phyloP scores from a whole-genome alignment of 1,139 yeast species.

The Hyphopichia khmerensis region DNA sequence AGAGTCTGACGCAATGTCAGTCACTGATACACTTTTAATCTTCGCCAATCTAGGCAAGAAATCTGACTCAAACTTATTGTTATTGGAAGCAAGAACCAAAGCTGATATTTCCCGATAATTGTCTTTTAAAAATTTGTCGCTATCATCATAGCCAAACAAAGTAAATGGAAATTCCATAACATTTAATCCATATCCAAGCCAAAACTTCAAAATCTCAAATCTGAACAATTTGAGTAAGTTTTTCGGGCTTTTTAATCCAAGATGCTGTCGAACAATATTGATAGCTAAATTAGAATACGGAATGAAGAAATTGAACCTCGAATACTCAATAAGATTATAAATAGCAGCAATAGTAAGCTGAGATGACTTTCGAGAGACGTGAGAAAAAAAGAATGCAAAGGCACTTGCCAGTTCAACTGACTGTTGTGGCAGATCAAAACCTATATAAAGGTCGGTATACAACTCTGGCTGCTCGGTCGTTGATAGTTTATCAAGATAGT shows the following conservation, averaged over 20 bases:
- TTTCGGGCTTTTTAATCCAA: slow-evolving; percentile 13
- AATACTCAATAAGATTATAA: slow-evolving; percentile 43
- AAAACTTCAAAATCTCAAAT: slow-evolving; percentile 36
- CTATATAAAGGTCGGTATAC: slow-evolving; percentile 29
- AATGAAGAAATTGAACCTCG: slow-evolving; percentile 29
- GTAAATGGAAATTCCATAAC: slow-evolving; percentile 38
- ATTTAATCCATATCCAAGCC: slow-evolving; percentile 36
- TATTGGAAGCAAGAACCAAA: slow-evolving; percentile 24
- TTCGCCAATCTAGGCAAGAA: slow-evolving; percentile 18
- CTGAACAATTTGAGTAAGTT: slow-evolving; percentile 27
- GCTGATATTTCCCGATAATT: slow-evolving; percentile 37
- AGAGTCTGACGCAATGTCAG: slow-evolving; percentile 27
- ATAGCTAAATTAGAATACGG: slow-evolving; percentile 30
- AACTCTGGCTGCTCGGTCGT: slow-evolving; percentile 20
- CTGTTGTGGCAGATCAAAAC: slow-evolving; percentile 32
- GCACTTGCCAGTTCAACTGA: slow-evolving; percentile 42
- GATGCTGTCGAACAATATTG: slow-evolving; percentile 14
- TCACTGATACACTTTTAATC: slow-evolving; percentile 11
- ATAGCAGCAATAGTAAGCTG: slow-evolving; percentile 29
- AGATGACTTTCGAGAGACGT: slow-evolving; percentile 27
- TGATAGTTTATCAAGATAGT: slow-evolving; percentile 4
- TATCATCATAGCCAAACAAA: slow-evolving; percentile 31
- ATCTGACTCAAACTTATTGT: slow-evolving; percentile 2
- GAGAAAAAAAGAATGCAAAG: slow-evolving; percentile 33
- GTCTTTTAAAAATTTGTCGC: slow-evolving; percentile 23